Evolutionary conservation across 1,284 basidiomycete genomes (phyloP).

Genomic region (Leccinum subrobustum): DNA sequence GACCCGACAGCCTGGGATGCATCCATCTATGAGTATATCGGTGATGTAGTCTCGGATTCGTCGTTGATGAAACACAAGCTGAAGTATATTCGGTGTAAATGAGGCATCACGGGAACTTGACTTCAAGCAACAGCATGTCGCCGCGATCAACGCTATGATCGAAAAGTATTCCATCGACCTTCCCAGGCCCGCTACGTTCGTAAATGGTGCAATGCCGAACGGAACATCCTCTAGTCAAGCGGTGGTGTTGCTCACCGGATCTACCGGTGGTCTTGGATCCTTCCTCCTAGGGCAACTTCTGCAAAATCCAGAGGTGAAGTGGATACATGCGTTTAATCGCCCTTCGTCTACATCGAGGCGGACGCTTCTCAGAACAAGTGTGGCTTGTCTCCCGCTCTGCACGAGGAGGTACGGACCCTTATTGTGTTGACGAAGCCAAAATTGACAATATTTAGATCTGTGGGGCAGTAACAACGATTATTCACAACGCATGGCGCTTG

Average conservation of each 20-base stretch:
- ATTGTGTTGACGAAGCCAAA: neutral
- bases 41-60: too few species aligned
- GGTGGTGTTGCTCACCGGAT: slow-evolving; percentile 10
- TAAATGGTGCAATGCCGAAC: neutral
- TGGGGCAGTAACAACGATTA: slow-evolving; percentile 4
- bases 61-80: too few species aligned
- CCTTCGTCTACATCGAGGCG: slow-evolving; percentile 11
- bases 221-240: neutral
- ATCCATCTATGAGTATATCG: too few species aligned
- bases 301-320: neutral
- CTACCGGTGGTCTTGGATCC: slow-evolving; percentile 15
- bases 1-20: too few species aligned
- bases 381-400: slow-evolving; percentile 6
- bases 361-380: slow-evolving; percentile 9
- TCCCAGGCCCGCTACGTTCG: neutral
- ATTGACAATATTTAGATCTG: neutral
- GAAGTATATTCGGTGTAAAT: neutral
- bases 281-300: slow-evolving; percentile 5
- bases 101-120: neutral
- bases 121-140: neutral
- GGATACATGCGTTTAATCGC: slow-evolving; percentile 9
- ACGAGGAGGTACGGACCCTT: slow-evolving; percentile 6
- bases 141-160: slow-evolving; percentile 10
- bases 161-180: slow-evolving; percentile 6
- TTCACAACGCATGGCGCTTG: slow-evolving; percentile 15